A percentile compares a stretch with the other conserved stretches of the same genome.
phyloP scores from a whole-genome alignment of 441 rosid species.

The Mallotus japonicus region DNA sequence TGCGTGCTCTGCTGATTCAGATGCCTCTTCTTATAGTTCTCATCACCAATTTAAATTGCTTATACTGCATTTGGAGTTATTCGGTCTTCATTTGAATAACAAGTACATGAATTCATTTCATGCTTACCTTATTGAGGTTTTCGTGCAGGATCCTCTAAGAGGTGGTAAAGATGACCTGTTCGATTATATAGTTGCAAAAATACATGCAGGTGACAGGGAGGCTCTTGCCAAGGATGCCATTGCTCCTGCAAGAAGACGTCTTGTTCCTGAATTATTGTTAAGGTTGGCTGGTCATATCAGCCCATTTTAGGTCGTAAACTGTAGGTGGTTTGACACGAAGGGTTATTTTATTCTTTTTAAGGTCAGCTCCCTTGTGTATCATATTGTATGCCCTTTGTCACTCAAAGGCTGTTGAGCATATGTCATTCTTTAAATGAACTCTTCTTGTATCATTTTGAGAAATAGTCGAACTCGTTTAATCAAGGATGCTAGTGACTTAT shows the following conservation, averaged over 20 bases:
- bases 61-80: background rate
- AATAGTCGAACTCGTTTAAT: background rate
- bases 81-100: background rate
- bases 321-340: background rate
- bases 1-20: constrained; percentile 19
- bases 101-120: no score
- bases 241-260: constrained; percentile 72
- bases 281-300: constrained; percentile 64
- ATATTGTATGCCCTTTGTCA: background rate
- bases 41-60: background rate
- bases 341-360: background rate
- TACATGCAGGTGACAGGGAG: constrained; percentile 61
- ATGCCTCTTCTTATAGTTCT: background rate
- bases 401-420: background rate
- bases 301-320: constrained; percentile 53
- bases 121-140: background rate
- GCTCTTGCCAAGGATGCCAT: constrained; percentile 60
- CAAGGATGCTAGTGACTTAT: background rate
- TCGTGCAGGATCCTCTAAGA: constrained; percentile 85
- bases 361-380: constrained; percentile 1
- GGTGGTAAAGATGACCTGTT: constrained; percentile 85
- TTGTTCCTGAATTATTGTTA: constrained; percentile 73
- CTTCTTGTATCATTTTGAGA: background rate
- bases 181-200: constrained; percentile 55
- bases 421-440: background rate